Evolutionary conservation across 176 grass and related monocot species (phyloP), one percentile per base, ranked within the genome.

Genomic region (Musa itinerans): DNA sequence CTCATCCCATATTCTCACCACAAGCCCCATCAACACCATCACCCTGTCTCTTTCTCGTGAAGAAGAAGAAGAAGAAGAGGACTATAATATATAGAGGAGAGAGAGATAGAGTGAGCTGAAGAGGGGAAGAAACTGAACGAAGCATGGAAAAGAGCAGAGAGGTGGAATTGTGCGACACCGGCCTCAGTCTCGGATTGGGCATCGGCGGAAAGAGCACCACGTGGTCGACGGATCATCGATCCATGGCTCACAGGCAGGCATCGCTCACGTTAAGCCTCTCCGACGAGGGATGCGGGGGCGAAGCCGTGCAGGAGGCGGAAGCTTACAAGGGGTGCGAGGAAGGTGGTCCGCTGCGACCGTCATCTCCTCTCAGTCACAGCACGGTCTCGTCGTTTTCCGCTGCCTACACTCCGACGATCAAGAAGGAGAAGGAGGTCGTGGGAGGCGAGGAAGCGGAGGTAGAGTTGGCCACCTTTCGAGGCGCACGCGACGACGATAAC

Each of bases 261-360:
- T 29, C 52, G 25, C 72, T 74, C 11, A 56, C 72, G 53, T 9
- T 74, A 12, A 74, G 72, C 53, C 53, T 74, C 72, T 74, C 72
- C 50, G 72, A 34, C 5, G 72, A 57, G 11, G 53, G 34, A 43
- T 43, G 34, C 34, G 34, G 34, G 34, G 34, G 34, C 34, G 34
- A 43, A 43, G 34, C 34, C 34, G 34, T 43, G 3, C 34, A 43
- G 4, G 4, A 43, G 34, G 34, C 3, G 34, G 34, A 43, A 43
- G 34, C 4, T 43, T 43, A 43, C 34, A 43, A 43, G 34, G 34
- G 34, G 34, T 43, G 4, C 34, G 34, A 6, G 34, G 34, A 6
- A 5, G 34, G 34, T 43, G 34, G 34, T 43, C 34, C 6, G 34
- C 34, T 43, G 1, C 49, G 68, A 48, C 68, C 68, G 11, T 58